Evolutionary conservation across 768 basidiomycete species (phyloP).

Genomic region (Pulveroboletus sp.): DNA sequence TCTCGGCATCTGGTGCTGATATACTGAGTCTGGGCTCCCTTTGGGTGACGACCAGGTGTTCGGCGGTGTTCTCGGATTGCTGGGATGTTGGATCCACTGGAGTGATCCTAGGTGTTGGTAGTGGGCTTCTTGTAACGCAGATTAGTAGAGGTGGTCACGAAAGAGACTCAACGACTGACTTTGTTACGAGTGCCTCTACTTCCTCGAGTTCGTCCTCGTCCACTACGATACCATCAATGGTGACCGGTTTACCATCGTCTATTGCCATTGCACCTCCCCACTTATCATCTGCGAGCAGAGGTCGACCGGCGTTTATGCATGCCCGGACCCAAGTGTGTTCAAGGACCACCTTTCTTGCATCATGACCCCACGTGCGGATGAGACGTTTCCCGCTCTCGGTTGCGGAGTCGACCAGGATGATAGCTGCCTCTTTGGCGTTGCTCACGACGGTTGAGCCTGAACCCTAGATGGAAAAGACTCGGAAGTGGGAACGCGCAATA

Average conservation of each 20-base stretch:
- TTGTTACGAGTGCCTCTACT: slow-evolving; percentile 35
- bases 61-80: slow-evolving; percentile 2
- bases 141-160: slow-evolving; percentile 15
- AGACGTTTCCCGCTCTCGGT: slow-evolving; percentile 52
- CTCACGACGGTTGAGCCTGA: slow-evolving; percentile 51
- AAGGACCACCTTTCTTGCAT: slow-evolving; percentile 46
- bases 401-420: slow-evolving; percentile 57
- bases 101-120: slow-evolving; percentile 61
- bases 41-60: not conserved
- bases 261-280: slow-evolving; percentile 46
- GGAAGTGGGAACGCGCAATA: not conserved
- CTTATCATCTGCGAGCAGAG: slow-evolving; percentile 44
- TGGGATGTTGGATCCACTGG: slow-evolving; percentile 37
- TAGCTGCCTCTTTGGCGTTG: slow-evolving; percentile 47
- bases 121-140: slow-evolving; percentile 44
- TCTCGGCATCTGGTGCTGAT: not conserved
- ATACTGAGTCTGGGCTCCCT: not conserved
- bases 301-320: slow-evolving; percentile 41
- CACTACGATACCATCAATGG: slow-evolving; percentile 31
- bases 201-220: slow-evolving; percentile 37
- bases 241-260: slow-evolving; percentile 33
- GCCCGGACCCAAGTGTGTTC: slow-evolving; percentile 50
- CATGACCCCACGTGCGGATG: slow-evolving; percentile 55
- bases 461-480: slow-evolving; percentile 37
- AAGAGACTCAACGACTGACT: slow-evolving; percentile 39